Conservation (phyloP, 2,329 filamentous ascomycete genomes). For the Colletotrichum simmondsii region DNA sequence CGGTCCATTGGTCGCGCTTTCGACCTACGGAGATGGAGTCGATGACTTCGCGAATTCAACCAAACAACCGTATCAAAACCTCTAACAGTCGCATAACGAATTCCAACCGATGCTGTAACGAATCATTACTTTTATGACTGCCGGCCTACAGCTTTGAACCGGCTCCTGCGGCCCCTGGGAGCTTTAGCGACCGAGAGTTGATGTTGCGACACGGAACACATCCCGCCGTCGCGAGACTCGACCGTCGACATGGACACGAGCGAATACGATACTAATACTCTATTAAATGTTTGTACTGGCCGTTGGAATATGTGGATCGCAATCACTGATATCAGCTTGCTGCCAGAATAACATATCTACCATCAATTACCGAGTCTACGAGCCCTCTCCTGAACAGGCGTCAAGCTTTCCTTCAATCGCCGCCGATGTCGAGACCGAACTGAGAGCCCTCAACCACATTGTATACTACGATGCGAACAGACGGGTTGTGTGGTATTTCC, state of each 20-base stretch:
- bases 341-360: conserved; percentile 66
- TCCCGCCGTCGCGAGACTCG: conserved; percentile 36
- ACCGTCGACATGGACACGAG: conserved; percentile 70
- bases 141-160: conserved; percentile 7
- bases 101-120: conserved; percentile 14
- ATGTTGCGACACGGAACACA: conserved; percentile 34
- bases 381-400: conserved; percentile 55
- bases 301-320: not conserved
- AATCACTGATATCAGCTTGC: conserved; percentile 31
- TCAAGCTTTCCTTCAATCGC: conserved; percentile 57
- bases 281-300: conserved; percentile 63
- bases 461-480: conserved; percentile 63
- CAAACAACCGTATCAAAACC: conserved; percentile 18
- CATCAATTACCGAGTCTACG: conserved; percentile 66
- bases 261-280: conserved; percentile 71
- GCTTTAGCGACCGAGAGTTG: conserved; percentile 32
- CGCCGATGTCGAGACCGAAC: conserved; percentile 61
- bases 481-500: conserved; percentile 66
- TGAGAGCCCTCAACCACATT: conserved; percentile 64
- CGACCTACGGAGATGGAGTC: conserved; percentile 53
- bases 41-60: conserved; percentile 33
- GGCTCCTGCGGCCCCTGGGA: conserved; percentile 30
- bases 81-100: conserved; percentile 4
- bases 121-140: conserved; percentile 26
- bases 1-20: conserved; percentile 29